Percentiles rank a stretch among this genome's conserved stretches.
Evolutionary conservation across 371 early-diverging fungal genomes (phyloP).

Genomic region (Mucor piriformis): DNA sequence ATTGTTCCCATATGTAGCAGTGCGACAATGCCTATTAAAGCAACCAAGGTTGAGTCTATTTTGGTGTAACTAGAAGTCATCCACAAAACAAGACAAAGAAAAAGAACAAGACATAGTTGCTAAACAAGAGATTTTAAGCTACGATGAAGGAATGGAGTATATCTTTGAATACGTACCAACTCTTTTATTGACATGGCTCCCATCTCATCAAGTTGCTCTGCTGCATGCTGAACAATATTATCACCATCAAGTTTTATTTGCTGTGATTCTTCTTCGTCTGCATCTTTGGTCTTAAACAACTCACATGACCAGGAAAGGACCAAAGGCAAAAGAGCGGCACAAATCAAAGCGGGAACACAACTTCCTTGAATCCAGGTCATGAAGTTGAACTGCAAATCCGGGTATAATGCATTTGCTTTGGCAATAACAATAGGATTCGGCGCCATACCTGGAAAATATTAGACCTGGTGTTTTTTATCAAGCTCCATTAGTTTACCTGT

Average conservation of each 20-base stretch:
- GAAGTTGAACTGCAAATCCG: slow-evolving; percentile 59
- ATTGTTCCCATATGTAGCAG: slow-evolving; percentile 65
- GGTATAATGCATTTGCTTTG: slow-evolving; percentile 54
- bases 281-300: slow-evolving; percentile 21
- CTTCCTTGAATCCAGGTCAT: slow-evolving; percentile 63
- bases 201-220: slow-evolving; percentile 36
- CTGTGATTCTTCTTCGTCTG: slow-evolving; percentile 21
- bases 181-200: slow-evolving; percentile 45
- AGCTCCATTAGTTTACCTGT: slow-evolving; percentile 46
- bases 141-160: too few species aligned
- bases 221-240: slow-evolving; percentile 36
- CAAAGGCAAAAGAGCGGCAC: slow-evolving; percentile 47
- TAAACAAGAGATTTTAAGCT: slow-evolving; percentile 6
- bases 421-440: slow-evolving; percentile 67
- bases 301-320: slow-evolving; percentile 38
- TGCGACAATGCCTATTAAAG: slow-evolving; percentile 60
- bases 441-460: slow-evolving; percentile 57
- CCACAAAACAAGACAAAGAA: slow-evolving; percentile 68
- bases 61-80: slow-evolving; percentile 62
- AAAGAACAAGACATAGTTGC: slow-evolving; percentile 58
- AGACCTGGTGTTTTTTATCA: neutral
- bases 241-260: slow-evolving; percentile 9
- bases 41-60: slow-evolving; percentile 72
- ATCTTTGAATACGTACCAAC: slow-evolving; percentile 28
- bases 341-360: slow-evolving; percentile 53